Conservation (phyloP, 2,329 filamentous ascomycete genomes). For the Colletotrichum sublineola region DNA sequence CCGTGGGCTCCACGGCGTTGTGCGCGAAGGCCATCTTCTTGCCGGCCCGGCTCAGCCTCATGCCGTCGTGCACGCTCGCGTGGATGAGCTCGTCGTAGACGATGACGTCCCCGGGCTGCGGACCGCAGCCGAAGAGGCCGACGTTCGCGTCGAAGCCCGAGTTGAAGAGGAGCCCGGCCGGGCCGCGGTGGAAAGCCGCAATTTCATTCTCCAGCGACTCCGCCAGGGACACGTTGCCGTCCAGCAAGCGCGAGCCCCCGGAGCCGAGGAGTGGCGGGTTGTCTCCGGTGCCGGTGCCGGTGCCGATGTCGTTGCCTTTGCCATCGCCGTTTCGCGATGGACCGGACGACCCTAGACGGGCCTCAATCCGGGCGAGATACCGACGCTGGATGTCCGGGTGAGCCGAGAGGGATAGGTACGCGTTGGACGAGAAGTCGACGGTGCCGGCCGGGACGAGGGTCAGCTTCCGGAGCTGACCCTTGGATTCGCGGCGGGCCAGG, state of each 20-base stretch:
- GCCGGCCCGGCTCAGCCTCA: constrained; percentile 72
- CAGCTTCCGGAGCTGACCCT: constrained; percentile 59
- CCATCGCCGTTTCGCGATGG: neutral
- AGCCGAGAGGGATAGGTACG: constrained; percentile 81
- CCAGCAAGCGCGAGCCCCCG: constrained; percentile 66
- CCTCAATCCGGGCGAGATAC: constrained; percentile 64
- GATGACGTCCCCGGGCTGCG: constrained; percentile 72
- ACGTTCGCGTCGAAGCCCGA: constrained; percentile 77
- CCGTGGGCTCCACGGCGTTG: constrained; percentile 58
- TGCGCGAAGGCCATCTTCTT: constrained; percentile 67
- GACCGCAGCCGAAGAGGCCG: constrained; percentile 71
- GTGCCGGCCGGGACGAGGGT: constrained; percentile 74
- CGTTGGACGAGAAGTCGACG: constrained; percentile 83
- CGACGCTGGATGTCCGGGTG: constrained; percentile 68
- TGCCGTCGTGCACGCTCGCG: constrained; percentile 83
- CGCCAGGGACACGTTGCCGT: constrained; percentile 62
- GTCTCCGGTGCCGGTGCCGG: constrained; percentile 52
- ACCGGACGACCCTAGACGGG: constrained; percentile 32
- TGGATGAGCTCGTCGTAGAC: constrained; percentile 83
- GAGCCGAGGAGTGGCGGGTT: constrained; percentile 62
- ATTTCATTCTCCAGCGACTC: constrained; percentile 62
- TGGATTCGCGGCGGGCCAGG: constrained; percentile 44
- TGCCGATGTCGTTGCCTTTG: constrained; percentile 46
- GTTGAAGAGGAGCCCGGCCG: constrained; percentile 64
- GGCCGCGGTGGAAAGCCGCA: constrained; percentile 61